Base-by-base conservation (phyloP, 2,329 filamentous ascomycete genomes). In the Aspergillus ochraceus region DNA sequence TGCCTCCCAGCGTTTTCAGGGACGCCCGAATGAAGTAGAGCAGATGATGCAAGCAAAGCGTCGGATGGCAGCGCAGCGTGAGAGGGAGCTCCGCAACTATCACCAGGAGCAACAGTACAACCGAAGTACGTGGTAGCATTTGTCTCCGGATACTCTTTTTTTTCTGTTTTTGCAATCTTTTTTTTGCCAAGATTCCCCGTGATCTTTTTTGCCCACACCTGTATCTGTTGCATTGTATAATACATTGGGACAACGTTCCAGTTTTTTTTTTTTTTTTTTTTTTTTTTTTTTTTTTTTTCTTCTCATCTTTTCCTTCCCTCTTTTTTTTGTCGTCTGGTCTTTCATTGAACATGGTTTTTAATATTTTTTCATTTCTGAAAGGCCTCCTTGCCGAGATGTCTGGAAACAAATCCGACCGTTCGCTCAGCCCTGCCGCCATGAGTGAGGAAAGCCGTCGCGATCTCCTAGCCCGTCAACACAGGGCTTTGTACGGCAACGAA, bases 61-160 rank as follows among this genome's bases (percentile, higher is more conserved):
- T 83, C 90, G 94, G 84, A 96, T 98, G 91, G 95, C 95, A 74
- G 95, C 95, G 78, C 95, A 98, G 83, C 91, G 95, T 80, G 95
- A 99, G 85, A 91, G 94, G 80, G 95, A 99, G 84, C 89, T 99
- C 79, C 92, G 95, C 80, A 99, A 98, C 82, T 97, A 98, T 82
- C 95, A 99, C 83, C 96, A 97, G 82, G 95, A 99, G 87, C 95
- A 99, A 87, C 95, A 99, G 88, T 98, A 96, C 83, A 96, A 98
- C 85, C 89, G 94, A 91, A 97, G 95, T 98, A 81, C 71, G 78
- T 79, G 75, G 79, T 78, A 77, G 74, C 71, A 66, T 73, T 68
- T 70, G 65, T 69, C 66, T 67, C 68, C 66, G 60, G 62, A 64
- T 55, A 58, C 59, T 66, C 64, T 60, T 68, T 66, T 61, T 69